Percentiles rank a stretch among this genome's conserved stretches.
phyloP scores from a whole-genome alignment of 1,139 yeast genomes.

The Nematodospora anomalae region DNA sequence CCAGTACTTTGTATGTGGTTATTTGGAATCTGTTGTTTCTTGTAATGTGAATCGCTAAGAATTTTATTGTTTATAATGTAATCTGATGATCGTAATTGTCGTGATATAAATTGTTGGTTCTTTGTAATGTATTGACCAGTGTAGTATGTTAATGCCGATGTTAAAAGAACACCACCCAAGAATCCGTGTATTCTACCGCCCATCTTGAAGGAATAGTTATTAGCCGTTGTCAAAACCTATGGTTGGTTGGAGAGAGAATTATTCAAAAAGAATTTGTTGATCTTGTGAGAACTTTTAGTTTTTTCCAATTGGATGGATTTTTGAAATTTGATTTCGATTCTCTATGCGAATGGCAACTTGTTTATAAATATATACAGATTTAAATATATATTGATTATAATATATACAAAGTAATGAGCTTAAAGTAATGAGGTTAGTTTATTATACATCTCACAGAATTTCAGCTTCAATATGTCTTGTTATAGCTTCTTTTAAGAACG shows the following conservation, averaged over 20 bases:
- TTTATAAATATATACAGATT: neutral
- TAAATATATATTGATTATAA: neutral
- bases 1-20: conserved; percentile 23
- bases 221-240: neutral
- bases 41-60: conserved; percentile 27
- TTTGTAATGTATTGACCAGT: conserved; percentile 59
- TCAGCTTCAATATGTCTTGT: conserved; percentile 17
- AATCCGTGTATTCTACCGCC: conserved; percentile 73
- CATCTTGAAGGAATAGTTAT: conserved; percentile 27
- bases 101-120: conserved; percentile 48
- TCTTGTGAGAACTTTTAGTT: neutral
- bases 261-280: neutral
- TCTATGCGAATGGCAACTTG: neutral
- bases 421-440: neutral
- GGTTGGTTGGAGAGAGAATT: neutral
- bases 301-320: neutral
- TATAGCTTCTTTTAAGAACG: conserved; percentile 40
- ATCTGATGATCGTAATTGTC: conserved; percentile 49
- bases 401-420: neutral
- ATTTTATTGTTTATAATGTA: conserved; percentile 51
- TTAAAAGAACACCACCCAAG: conserved; percentile 63
- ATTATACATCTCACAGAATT: neutral
- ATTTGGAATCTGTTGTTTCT: conserved; percentile 38
- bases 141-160: conserved; percentile 64
- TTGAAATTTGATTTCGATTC: neutral